A percentile compares a stretch with the other conserved stretches of the same genome.
Evolutionary conservation across 495 filamentous ascomycete species (phyloP).

Genomic region (Xylaria curta): DNA sequence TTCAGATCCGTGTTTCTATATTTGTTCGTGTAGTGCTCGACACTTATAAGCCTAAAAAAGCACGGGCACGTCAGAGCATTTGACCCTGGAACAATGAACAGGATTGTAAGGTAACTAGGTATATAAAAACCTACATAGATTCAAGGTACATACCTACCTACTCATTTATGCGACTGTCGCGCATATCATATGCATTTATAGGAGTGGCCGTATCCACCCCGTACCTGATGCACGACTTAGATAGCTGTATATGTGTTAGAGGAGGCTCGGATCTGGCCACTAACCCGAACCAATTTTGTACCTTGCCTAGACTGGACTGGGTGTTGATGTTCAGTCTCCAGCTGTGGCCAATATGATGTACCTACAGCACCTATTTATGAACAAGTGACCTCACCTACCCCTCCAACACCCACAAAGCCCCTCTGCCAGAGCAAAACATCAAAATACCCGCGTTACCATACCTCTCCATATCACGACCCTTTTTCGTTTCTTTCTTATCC

Average conservation of each 20-base stretch:
- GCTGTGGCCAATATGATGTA: not conserved
- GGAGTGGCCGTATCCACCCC: too few relatives aligned
- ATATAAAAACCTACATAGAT: not conserved
- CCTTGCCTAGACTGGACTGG: conserved; percentile 1
- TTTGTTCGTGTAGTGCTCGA: not conserved
- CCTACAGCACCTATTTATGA: conserved; percentile 18
- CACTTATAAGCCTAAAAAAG: not conserved
- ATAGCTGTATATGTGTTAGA: too few relatives aligned
- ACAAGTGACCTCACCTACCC: conserved; percentile 29
- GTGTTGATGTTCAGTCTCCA: not conserved
- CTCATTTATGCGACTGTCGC: too few relatives aligned
- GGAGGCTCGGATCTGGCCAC: too few relatives aligned
- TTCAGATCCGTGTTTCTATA: not conserved
- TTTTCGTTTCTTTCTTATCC: conserved; percentile 16
- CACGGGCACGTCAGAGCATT: not conserved
- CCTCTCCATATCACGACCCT: conserved; percentile 14
- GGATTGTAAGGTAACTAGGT: not conserved
- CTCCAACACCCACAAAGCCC: conserved; percentile 32
- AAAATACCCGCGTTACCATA: conserved; percentile 25
- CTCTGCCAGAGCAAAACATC: conserved; percentile 29
- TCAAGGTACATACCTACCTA: too few relatives aligned
- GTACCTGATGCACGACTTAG: too few relatives aligned
- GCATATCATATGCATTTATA: too few relatives aligned
- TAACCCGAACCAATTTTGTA: not conserved
- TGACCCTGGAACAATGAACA: not conserved